Base-by-base conservation (phyloP, 1,139 yeast species). In the Saccharomyces hybrid region DNA sequence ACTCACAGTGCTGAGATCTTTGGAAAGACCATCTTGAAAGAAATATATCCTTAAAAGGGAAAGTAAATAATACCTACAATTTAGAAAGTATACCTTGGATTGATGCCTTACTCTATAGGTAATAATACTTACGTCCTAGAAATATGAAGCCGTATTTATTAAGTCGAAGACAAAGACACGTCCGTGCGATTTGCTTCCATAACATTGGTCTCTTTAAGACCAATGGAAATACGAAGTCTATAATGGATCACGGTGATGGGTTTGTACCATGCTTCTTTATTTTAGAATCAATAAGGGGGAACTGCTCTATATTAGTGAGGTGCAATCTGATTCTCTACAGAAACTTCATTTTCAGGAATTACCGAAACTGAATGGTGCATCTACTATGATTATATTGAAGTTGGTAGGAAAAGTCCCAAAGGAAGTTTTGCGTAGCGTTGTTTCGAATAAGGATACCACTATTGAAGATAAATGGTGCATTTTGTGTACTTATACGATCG, bases 281-380 rank as follows among this genome's bases (percentile, higher is more conserved):
- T 2, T 19, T 68, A 5, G 66, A 66, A 38, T 59, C 61, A 6
- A 19, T 52, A 7, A 55, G 58, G n/a, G 62, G 1, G 56, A 58
- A n/a, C 14, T 52, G 2, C 27, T 65, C 2, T 66, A 66, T 51
- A 59, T 67, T 8, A 67, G 69, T 54, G 71, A 68, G 53, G 53
- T 57, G 3, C 67, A 66, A 53, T 21, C 38, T 9, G 60, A 59
- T 31, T 53, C 60, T 2, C 51, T 57, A 6, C 51, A 51, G 9
- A 48, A 49, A n/a, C 47, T 64, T 2, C 61, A 58, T 32, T 66
- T 67, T 51, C 61, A 67, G 53, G 70, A 67, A 38, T 29, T 67
- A 11, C 63, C 64, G 24, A 12, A 16, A 38, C 29, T 21, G 44
- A 34, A 19, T 3, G 53, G 55, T 44, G 52, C 61, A n/a, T 49